These are phyloP conservation scores for Tardiomyces blankii DNA, from an alignment of 1,139 yeast species.

Conservation along the genomic window DNA sequence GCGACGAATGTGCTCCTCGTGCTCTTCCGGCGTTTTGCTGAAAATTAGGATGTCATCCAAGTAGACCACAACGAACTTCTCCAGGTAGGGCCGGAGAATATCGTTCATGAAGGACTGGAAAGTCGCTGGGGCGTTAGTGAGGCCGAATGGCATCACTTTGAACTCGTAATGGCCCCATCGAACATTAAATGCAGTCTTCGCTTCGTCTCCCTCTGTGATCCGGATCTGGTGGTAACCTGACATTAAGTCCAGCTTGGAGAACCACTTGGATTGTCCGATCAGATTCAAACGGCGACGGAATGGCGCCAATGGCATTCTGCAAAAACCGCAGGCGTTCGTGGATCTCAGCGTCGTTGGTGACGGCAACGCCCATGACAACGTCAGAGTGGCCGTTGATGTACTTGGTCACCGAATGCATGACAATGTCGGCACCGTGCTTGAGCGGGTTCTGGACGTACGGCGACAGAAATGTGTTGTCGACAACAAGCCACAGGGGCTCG, in stretches of 20 bases:
- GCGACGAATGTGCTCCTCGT: no score
- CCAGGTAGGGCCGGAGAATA: no score
- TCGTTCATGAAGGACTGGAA: no score
- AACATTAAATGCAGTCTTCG: constrained; percentile 14
- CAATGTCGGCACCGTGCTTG: constrained; percentile 74
- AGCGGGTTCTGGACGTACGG: constrained; percentile 88
- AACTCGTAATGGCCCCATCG: constrained; percentile 14
- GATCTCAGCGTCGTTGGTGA: constrained; percentile 51
- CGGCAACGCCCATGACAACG: constrained; percentile 79
- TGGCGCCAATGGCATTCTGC: constrained; percentile 83
- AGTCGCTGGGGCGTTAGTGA: no score
- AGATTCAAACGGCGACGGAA: constrained; percentile 69
- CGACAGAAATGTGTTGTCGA: constrained; percentile 89
- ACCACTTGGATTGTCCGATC: no score
- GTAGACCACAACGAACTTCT: no score
- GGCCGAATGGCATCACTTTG: constrained; percentile 9
- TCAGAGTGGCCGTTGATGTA: constrained; percentile 91
- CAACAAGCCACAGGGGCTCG: constrained; percentile 53
- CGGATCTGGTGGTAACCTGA: constrained; percentile 15
- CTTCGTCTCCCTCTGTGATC: constrained; percentile 6
- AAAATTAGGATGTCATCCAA: no score
- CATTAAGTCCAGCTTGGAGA: constrained; percentile 12
- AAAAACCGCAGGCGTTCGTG: constrained; percentile 60
- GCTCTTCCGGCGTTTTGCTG: no score
- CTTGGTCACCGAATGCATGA: constrained; percentile 82